Conservation (phyloP, 2,329 filamentous ascomycete species). For the Fusarium hainanense region DNA sequence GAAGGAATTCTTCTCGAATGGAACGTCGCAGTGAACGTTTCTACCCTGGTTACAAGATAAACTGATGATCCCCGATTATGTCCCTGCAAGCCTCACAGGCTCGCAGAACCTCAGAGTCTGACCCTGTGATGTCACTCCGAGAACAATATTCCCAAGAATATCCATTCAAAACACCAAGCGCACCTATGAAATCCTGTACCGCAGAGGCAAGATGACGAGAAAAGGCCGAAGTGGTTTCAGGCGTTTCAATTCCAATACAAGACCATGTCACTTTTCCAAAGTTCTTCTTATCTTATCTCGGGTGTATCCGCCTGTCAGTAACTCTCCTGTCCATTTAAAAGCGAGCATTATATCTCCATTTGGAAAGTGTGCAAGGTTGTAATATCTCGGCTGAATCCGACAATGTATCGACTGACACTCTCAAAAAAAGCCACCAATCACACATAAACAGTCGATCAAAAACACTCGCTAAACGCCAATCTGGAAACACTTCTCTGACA, state of each 20-base stretch:
- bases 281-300: slow-evolving; percentile 21
- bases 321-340: not conserved
- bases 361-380: not conserved
- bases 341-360: not conserved
- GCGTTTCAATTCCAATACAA: slow-evolving; percentile 18
- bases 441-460: not conserved
- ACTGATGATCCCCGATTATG: not conserved
- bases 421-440: not conserved
- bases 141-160: not conserved
- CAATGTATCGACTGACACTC: not conserved
- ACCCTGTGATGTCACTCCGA: not conserved
- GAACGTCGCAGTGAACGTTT: not conserved
- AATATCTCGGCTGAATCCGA: slow-evolving; percentile 17
- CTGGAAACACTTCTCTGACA: slow-evolving; percentile 9
- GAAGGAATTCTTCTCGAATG: not conserved
- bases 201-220: not conserved
- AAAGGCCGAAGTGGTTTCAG: slow-evolving; percentile 10
- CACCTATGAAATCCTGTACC: slow-evolving; percentile 1
- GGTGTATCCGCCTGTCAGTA: slow-evolving; percentile 10
- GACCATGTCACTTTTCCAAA: slow-evolving; percentile 20
- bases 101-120: not conserved
- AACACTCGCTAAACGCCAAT: slow-evolving; percentile 6
- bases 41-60: not conserved
- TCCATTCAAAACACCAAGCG: slow-evolving; percentile 5
- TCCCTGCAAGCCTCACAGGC: not conserved